Conservation (phyloP, 345 rosid species). For the Theobroma cacao region DNA sequence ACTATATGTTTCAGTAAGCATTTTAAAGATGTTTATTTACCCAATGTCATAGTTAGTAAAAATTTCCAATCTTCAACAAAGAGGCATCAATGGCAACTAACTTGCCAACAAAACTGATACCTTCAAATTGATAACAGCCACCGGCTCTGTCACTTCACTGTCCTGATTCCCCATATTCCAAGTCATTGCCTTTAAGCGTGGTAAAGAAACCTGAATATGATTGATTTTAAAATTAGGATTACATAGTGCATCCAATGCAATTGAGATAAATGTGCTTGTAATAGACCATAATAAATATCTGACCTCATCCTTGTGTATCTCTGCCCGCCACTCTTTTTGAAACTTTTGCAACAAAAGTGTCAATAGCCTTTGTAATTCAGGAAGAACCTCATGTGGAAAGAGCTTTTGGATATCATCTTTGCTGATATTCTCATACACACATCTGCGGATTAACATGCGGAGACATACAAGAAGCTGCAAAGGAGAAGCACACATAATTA, state of each 20-base stretch:
- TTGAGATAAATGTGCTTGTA: neutral
- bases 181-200: constrained; percentile 55
- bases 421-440: constrained; percentile 42
- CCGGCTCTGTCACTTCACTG: constrained; percentile 28
- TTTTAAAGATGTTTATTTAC: neutral
- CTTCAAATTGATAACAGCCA: constrained; percentile 53
- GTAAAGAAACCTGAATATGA: constrained; percentile 38
- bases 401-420: constrained; percentile 54
- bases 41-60: neutral
- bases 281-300: neutral
- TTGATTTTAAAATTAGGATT: neutral
- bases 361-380: constrained; percentile 54
- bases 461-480: constrained; percentile 63
- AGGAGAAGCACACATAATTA: neutral
- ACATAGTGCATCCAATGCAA: neutral
- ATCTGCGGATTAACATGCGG: constrained; percentile 53
- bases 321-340: constrained; percentile 59
- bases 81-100: neutral
- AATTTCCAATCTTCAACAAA: neutral
- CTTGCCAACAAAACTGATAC: constrained; percentile 21
- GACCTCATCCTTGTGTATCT: constrained; percentile 52
- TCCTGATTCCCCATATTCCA: constrained; percentile 48
- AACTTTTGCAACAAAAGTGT: constrained; percentile 60
- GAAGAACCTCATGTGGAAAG: constrained; percentile 58
- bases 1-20: neutral